These are phyloP conservation scores for Pinus albicaulis DNA, from an alignment of 75 land plant genomes.

Conservation along the genomic window DNA sequence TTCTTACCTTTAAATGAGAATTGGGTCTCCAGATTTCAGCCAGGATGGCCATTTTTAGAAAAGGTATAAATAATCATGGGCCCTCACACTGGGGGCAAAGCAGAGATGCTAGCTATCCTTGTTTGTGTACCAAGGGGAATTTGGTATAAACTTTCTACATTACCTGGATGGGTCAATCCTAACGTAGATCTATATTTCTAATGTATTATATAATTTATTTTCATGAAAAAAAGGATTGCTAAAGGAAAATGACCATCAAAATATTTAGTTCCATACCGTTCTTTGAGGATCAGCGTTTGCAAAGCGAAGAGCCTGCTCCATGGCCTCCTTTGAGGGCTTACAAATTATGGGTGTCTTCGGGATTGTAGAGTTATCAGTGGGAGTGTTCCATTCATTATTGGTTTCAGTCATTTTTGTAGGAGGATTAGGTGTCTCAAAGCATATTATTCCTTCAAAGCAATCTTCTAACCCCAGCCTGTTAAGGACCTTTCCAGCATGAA, in stretches of 20 bases:
- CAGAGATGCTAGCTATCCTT: too few species aligned
- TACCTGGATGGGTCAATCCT: too few species aligned
- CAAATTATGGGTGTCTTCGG: slow-evolving; percentile 65
- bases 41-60: too few species aligned
- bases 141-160: too few species aligned
- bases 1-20: too few species aligned
- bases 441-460: slow-evolving; percentile 80
- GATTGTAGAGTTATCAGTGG: background rate
- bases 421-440: slow-evolving; percentile 81
- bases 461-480: slow-evolving; percentile 69
- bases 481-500: slow-evolving; percentile 59
- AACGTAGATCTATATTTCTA: too few species aligned
- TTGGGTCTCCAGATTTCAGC: too few species aligned
- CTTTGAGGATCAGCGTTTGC: slow-evolving; percentile 14
- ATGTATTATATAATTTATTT: too few species aligned
- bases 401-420: slow-evolving; percentile 17
- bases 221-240: too few species aligned
- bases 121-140: too few species aligned
- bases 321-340: slow-evolving; percentile 63
- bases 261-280: slow-evolving; percentile 30
- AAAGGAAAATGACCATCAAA: background rate
- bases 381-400: background rate
- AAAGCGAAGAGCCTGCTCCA: slow-evolving; percentile 53
- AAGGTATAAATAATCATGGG: too few species aligned
- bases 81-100: too few species aligned